Evolutionary conservation across 306 rosid species (phyloP), one percentile per base, ranked within the genome.

Genomic region (Betula pendula): DNA sequence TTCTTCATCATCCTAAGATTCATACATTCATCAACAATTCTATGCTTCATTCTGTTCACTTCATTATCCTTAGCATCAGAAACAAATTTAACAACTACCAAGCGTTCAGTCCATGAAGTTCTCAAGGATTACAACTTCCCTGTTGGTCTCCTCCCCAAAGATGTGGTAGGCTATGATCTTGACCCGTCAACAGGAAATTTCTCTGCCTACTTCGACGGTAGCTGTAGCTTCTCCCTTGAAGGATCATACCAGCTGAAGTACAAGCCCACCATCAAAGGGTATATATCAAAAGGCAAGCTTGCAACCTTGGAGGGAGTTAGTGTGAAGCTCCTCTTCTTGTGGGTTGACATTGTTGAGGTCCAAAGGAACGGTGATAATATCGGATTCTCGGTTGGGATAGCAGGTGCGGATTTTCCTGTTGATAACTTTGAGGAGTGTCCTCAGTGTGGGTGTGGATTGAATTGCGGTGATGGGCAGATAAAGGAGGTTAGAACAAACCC

Each of bases 361-460:
- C 31, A 2, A 7, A 38, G 82, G 38, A 11, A n/a, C 25, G 73
- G 76, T 17, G 67, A 77, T 44, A 50, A 45, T 15, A 48, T 82
- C 8, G 68, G 60, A 49, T 82, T 82, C 75, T 82, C 85, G 5
- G 82, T 82, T 0, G 85, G 85, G 2, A 72, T 77, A 17, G 76
- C 82, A 6, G 65, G 72, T 22, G 85, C 85, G 4, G 71, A 62
- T 13, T 82, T 82, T 42, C 79, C 79, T 1, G 24, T 82, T 58
- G 85, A 82, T 24, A 77, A 82, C 27, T 82, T 82, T 51, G 70
- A 17, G 59, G 79, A 77, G 50, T 19, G 68, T 56, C 85, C 85
- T n/a, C 79, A 73, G 45, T 82, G 82, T 78, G 85, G 85, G 6
- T 82, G 85, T 50, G 85, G 85, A 44, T 58, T 82, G 48, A 60